Base-by-base conservation (phyloP, 2,329 filamentous ascomycete genomes). In the Fusarium sarcochroum region DNA sequence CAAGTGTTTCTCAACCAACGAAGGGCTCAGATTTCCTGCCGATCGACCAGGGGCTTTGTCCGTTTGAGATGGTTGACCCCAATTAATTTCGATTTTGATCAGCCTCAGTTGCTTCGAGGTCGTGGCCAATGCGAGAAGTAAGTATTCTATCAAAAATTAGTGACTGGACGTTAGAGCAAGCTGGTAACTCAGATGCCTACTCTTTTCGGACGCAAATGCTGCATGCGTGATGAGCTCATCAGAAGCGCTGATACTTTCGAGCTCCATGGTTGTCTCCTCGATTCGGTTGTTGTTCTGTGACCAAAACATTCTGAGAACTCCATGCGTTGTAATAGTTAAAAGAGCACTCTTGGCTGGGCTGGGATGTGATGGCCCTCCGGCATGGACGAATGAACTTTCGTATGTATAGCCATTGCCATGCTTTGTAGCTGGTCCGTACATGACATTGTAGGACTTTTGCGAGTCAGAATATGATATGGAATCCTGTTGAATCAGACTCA, bases 171-270 rank as follows among this genome's bases (percentile, higher is more conserved):
- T 41, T 17, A 23, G 20, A 23, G n/a, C 3, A 17, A 40, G 27
- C 13, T 25, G 25, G 15, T 20, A 23, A 10, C 4, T 9, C 15
- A 6, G 11, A 9, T 14, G 73, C 82, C 75, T 79, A 93, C 92
- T 89, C 78, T 90, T 93, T 56, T 94, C 92, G 5, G 91, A 88
- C 60, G 90, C 87, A 65, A 94, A 83, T 38, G 92, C 87, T 13
- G 93, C 93, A 80, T 97, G 93, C 1, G 93, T 93, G 50, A 95
- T 85, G n/a, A 93, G 78, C 68, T 93, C 91, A 66, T 93, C 89
- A 1, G 91, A 89, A 34, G 89, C 89, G 27, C 89, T 85, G 58
- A 93, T 85, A 65, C 89, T 90, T 75, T 94, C 92, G 35, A 97
- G 80, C 66, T 95, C 91, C n/a, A 90, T 82, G 5, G 86, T 87